Conservation (phyloP, 164 flowering plant genomes). For the Liriodendron chinense region DNA sequence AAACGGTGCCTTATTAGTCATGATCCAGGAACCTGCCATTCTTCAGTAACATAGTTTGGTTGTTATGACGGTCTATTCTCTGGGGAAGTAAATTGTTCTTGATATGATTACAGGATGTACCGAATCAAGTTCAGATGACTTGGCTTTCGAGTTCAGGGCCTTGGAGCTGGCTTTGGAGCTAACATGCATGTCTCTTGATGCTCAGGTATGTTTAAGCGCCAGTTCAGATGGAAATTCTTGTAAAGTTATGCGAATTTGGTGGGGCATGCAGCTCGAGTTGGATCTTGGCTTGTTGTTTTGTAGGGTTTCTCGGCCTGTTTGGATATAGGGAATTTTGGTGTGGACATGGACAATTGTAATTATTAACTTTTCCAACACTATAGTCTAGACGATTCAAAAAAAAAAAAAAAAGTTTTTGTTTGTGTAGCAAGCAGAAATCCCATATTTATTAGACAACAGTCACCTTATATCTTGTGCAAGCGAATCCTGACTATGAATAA, state of each 20-base stretch:
- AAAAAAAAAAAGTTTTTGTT: too few relatives aligned
- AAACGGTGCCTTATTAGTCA: not conserved
- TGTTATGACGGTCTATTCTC: not conserved
- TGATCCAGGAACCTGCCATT: not conserved
- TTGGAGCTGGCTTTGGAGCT: slow-evolving; percentile 94
- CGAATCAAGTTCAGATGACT: slow-evolving; percentile 66
- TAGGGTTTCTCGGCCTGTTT: too few relatives aligned
- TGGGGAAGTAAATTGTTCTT: slow-evolving; percentile 2
- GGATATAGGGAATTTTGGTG: too few relatives aligned
- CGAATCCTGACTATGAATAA: too few relatives aligned
- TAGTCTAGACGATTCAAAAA: too few relatives aligned
- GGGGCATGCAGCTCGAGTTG: too few relatives aligned
- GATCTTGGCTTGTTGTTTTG: too few relatives aligned
- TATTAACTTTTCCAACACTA: too few relatives aligned
- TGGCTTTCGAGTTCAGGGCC: slow-evolving; percentile 94
- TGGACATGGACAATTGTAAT: too few relatives aligned
- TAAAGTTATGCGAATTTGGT: not conserved
- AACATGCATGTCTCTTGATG: slow-evolving; percentile 80
- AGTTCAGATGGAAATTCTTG: not conserved
- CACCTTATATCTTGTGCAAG: too few relatives aligned
- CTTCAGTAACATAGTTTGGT: not conserved
- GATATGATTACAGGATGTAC: slow-evolving; percentile 24
- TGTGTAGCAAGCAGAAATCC: too few relatives aligned
- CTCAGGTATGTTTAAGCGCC: slow-evolving; percentile 56
- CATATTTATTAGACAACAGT: too few relatives aligned